Evolutionary conservation across 202 grass and related monocot species (phyloP).

Genomic region (Carex arenaria): DNA sequence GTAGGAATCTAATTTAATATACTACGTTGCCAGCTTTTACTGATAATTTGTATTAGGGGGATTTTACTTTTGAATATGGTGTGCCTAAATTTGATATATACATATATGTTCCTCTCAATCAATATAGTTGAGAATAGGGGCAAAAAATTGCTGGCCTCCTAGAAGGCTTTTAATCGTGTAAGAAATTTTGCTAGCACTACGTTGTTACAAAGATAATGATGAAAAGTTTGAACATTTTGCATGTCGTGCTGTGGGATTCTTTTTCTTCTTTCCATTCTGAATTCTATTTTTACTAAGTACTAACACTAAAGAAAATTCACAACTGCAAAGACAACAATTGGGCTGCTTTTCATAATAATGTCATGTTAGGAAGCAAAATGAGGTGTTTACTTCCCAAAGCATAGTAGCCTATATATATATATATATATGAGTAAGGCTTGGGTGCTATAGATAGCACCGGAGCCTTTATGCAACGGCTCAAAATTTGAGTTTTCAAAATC

Average conservation of each 20-base stretch:
- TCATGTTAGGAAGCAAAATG: too few relatives aligned
- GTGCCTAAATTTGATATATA: not conserved
- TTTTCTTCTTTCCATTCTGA: not conserved
- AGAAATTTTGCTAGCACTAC: constrained; percentile 1
- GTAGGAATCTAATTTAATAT: constrained; percentile 5
- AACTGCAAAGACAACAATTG: too few relatives aligned
- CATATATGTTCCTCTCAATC: not conserved
- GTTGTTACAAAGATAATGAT: not conserved
- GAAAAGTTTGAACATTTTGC: not conserved
- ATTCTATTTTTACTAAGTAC: not conserved
- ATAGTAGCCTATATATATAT: too few relatives aligned
- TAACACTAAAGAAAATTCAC: too few relatives aligned
- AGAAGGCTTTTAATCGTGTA: not conserved
- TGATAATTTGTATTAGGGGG: not conserved
- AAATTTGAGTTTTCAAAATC: too few relatives aligned
- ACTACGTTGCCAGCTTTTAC: not conserved
- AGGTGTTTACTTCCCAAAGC: too few relatives aligned
- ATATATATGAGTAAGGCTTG: too few relatives aligned
- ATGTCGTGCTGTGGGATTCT: not conserved
- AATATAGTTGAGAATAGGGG: not conserved
- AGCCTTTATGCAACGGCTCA: too few relatives aligned
- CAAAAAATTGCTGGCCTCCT: not conserved
- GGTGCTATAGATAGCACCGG: too few relatives aligned
- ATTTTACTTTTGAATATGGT: not conserved
- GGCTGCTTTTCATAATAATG: too few relatives aligned